Percentiles rank a stretch among this genome's conserved stretches.
Conservation (phyloP, 2,329 filamentous ascomycete genomes). For the Colletotrichum lindemuthianum region DNA sequence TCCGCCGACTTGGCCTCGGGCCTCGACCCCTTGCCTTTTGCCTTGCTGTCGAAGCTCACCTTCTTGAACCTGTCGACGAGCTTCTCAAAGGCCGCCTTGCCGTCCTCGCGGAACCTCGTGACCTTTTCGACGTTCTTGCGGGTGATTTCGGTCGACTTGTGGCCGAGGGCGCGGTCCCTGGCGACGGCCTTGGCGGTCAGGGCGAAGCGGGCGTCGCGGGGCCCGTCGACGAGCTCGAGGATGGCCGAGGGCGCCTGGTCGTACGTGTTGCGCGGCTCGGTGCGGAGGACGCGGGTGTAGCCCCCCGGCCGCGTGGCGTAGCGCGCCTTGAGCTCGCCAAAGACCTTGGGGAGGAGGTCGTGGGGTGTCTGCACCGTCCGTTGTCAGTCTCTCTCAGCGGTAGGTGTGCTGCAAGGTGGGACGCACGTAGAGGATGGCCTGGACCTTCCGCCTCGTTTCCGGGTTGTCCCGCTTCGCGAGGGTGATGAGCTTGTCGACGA, state of each 20-base stretch:
- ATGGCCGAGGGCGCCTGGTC: constrained; percentile 93
- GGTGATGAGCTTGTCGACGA: constrained; percentile 95
- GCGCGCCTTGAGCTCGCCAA: constrained; percentile 81
- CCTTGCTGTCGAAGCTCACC: constrained; percentile 48
- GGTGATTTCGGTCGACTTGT: constrained; percentile 76
- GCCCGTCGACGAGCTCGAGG: constrained; percentile 93
- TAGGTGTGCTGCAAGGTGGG: constrained; percentile 41
- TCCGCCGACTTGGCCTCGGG: not conserved
- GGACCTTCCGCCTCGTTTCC: constrained; percentile 78
- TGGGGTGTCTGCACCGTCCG: constrained; percentile 67
- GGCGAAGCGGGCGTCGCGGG: constrained; percentile 92
- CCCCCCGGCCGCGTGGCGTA: constrained; percentile 85
- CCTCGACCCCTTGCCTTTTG: constrained; percentile 35
- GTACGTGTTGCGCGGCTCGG: constrained; percentile 83
- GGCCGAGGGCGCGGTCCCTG: constrained; percentile 65
- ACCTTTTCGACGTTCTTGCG: constrained; percentile 84
- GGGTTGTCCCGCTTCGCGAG: constrained; percentile 93
- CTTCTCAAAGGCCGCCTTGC: constrained; percentile 73
- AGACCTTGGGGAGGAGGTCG: constrained; percentile 83
- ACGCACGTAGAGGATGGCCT: constrained; percentile 81
- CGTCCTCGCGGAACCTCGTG: constrained; percentile 76
- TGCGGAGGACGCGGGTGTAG: constrained; percentile 93
- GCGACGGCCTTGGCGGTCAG: constrained; percentile 90
- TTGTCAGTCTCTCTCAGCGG: not conserved
- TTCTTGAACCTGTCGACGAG: constrained; percentile 61